A percentile compares a stretch with the other conserved stretches of the same genome.
These are phyloP conservation scores for Podospora bellae-mahoneyi DNA, from an alignment of 495 filamentous ascomycete species.

Conservation along the genomic window DNA sequence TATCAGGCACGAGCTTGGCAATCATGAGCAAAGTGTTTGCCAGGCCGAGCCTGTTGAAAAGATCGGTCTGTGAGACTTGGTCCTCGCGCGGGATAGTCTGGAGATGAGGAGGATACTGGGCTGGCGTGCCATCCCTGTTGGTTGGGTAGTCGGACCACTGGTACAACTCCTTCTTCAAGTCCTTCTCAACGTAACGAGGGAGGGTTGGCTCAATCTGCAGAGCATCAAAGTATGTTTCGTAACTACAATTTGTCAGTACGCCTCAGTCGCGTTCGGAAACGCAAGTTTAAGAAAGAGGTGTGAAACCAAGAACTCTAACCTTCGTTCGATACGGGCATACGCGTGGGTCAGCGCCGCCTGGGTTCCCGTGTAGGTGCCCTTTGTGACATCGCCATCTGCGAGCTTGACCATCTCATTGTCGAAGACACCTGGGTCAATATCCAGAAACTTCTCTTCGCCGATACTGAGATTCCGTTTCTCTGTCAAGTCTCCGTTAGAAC, in stretches of 20 bases:
- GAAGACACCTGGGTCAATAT: slow-evolving; percentile 33
- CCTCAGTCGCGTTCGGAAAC: too few relatives aligned
- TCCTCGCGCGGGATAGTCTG: slow-evolving; percentile 30
- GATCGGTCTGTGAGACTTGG: slow-evolving; percentile 19
- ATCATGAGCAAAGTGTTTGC: slow-evolving; percentile 34
- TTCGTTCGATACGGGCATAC: slow-evolving; percentile 39
- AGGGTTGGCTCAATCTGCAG: slow-evolving; percentile 35
- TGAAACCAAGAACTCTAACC: slow-evolving; percentile 23
- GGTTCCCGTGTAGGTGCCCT: slow-evolving; percentile 38
- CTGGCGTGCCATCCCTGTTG: slow-evolving; percentile 25
- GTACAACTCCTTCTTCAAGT: slow-evolving; percentile 34
- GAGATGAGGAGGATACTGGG: slow-evolving; percentile 39
- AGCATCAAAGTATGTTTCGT: slow-evolving; percentile 36
- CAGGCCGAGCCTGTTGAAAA: slow-evolving; percentile 36
- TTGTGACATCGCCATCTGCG: slow-evolving; percentile 28
- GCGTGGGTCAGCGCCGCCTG: slow-evolving; percentile 41
- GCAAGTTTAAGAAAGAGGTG: too few relatives aligned
- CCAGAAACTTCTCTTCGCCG: too few relatives aligned
- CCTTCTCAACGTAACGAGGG: slow-evolving; percentile 29
- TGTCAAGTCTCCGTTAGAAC: too few relatives aligned
- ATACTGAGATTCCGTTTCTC: too few relatives aligned
- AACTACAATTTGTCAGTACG: slow-evolving; percentile 22
- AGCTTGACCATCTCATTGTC: slow-evolving; percentile 32
- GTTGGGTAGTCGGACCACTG: slow-evolving; percentile 30
- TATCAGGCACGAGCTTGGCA: slow-evolving; percentile 34